phyloP scores from a whole-genome alignment of 352 stramenopile species.

The Pythium brachiatum region DNA sequence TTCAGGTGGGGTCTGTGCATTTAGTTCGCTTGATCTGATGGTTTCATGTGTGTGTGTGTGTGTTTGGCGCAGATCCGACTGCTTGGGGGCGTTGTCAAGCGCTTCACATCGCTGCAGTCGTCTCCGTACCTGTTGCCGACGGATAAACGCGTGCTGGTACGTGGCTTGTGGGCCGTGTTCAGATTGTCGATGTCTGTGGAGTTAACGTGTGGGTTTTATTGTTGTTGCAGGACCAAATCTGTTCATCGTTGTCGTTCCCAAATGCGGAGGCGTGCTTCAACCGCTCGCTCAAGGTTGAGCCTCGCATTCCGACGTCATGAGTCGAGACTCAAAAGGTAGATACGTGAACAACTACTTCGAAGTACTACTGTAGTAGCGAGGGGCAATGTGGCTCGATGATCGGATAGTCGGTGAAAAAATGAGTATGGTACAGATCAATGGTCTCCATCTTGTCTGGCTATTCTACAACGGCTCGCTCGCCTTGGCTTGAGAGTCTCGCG shows the following conservation, averaged over 20 bases:
- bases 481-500: no score
- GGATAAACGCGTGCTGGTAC: constrained; percentile 80
- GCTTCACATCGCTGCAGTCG: constrained; percentile 64
- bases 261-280: constrained; percentile 76
- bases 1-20: no score
- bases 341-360: no score
- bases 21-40: not conserved
- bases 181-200: not conserved
- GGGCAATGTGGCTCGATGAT: no score
- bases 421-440: not conserved
- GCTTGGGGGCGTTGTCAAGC: constrained; percentile 56
- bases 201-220: not conserved
- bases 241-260: constrained; percentile 52
- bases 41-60: not conserved
- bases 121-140: constrained; percentile 76
- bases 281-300: constrained; percentile 80
- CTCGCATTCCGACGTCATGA: constrained; percentile 54
- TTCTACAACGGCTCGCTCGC: no score
- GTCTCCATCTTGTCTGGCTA: no score
- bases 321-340: not conserved
- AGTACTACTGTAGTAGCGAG: no score
- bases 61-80: constrained; percentile 48
- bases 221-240: constrained; percentile 68
- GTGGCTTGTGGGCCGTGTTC: constrained; percentile 1
- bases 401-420: not conserved